These are phyloP conservation scores for Berkeleyomyces rouxiae DNA, from an alignment of 2,329 filamentous ascomycete species.

Conservation along the genomic window DNA sequence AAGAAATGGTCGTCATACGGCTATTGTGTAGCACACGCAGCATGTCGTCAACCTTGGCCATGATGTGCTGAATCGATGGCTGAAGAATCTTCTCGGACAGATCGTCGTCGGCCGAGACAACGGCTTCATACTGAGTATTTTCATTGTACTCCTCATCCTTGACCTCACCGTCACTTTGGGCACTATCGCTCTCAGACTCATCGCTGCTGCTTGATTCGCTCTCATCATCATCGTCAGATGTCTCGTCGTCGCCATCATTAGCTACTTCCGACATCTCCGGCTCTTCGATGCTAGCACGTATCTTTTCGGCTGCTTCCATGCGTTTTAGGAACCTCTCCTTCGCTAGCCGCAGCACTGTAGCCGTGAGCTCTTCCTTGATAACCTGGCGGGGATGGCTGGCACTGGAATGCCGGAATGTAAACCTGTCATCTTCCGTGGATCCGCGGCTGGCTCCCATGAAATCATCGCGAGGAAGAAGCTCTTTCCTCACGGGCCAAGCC, in stretches of 20 bases:
- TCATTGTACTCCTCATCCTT: conserved; percentile 13
- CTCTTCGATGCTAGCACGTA: conserved; percentile 7
- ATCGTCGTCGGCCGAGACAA: conserved; percentile 54
- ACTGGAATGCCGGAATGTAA: background rate
- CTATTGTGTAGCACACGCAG: conserved; percentile 54
- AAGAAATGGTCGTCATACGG: conserved; percentile 25
- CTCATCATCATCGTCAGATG: background rate
- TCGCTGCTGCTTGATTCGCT: background rate
- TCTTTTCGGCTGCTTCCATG: background rate
- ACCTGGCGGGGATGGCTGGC: background rate
- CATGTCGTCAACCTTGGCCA: conserved; percentile 52
- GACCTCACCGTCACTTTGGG: background rate
- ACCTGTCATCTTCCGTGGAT: background rate
- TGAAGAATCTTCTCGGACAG: conserved; percentile 45
- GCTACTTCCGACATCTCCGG: conserved; percentile 1
- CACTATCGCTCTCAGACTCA: background rate
- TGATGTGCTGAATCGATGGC: conserved; percentile 52
- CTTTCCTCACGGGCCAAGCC: conserved; percentile 61
- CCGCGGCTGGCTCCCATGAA: background rate
- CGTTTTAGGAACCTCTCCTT: conserved; percentile 4
- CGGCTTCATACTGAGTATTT: conserved; percentile 26
- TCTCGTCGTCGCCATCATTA: conserved; percentile 1
- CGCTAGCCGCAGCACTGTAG: conserved; percentile 3
- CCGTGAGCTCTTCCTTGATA: conserved; percentile 9
- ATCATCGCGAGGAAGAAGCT: conserved; percentile 35